Conservation (phyloP, 768 basidiomycete species). For the Jaapia argillacea region DNA sequence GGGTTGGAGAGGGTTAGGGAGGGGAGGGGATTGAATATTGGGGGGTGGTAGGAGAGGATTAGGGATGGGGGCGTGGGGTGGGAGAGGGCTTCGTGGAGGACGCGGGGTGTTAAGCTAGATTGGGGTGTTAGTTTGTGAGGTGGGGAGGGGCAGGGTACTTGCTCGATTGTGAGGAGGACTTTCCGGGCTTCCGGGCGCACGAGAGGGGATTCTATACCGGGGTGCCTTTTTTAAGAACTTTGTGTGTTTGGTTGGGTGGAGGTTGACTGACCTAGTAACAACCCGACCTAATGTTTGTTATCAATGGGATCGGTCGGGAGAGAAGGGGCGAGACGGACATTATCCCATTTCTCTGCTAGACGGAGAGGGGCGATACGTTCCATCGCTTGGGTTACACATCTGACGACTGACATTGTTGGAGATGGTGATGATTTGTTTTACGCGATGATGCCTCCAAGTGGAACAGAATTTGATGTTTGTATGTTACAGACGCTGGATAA, state of each 20-base stretch:
- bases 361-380: slow-evolving; percentile 79
- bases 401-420: too few species aligned
- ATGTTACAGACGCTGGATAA: too few species aligned
- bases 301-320: background rate
- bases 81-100: slow-evolving; percentile 57
- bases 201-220: too few species aligned
- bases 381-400: slow-evolving; percentile 57
- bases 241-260: too few species aligned
- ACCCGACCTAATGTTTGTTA: slow-evolving; percentile 14
- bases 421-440: too few species aligned
- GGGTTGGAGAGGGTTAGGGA: slow-evolving; percentile 72
- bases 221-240: too few species aligned
- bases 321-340: slow-evolving; percentile 60
- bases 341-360: slow-evolving; percentile 90
- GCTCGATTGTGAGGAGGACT: slow-evolving; percentile 36
- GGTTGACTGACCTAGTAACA: slow-evolving; percentile 18
- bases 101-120: slow-evolving; percentile 60
- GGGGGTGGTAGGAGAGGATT: slow-evolving; percentile 79
- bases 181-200: slow-evolving; percentile 18
- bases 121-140: slow-evolving; percentile 4
- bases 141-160: slow-evolving; percentile 4
- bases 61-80: slow-evolving; percentile 38
- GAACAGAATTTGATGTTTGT: too few species aligned
- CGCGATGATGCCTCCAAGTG: too few species aligned
- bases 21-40: slow-evolving; percentile 68